Base-by-base conservation (phyloP, 1,139 yeast species). In the Diutina pseudorugosa region DNA sequence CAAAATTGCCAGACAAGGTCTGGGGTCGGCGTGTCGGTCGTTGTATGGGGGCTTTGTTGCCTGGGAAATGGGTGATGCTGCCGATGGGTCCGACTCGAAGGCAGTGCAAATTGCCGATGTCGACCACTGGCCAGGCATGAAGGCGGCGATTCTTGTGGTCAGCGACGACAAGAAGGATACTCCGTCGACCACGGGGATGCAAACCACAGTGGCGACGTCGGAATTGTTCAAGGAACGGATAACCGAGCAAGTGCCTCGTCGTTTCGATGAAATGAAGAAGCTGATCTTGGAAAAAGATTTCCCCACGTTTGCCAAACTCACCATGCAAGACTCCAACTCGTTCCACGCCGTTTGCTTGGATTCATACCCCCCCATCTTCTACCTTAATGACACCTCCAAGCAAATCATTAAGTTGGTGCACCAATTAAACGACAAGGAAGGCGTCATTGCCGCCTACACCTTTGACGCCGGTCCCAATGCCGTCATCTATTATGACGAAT, bases 391-490 rank as follows among this genome's bases (percentile, higher is more conserved):
- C 65, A 87, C 95, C n/a, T 90, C 98, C 16, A 87, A 86, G 62
- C 84, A 83, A 57, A 82, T 91, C 63, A 87, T 94, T 60, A 87
- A 86, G 61, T 74, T 90, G 54, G 79, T 91, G 41, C 95, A 93
- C 67, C 73, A 76, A 54, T 80, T 93, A 66, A 93, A 93, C 65
- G 83, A 76, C 58, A 65, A 65, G 53, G 83, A 77, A 58, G 86
- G 86, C 52, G 76, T 77, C 18, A 75, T 90, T 53, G 97, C 96
- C 23, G 98, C 98, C 41, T 93, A 93, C 69, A 94, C 99, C 2
- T 93, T 86, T 64, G 99, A 93, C 67, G 99, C 99, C 43, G 99
- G 99, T 63, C 98, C 99, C 66, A 93, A 93, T 70, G 96, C 97
- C 14, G 99, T 93, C 51, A 79, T 93, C 57, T 93, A 93, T 72